phyloP scores from a whole-genome alignment of 768 basidiomycete species.

The Tephrocybe rancida region DNA sequence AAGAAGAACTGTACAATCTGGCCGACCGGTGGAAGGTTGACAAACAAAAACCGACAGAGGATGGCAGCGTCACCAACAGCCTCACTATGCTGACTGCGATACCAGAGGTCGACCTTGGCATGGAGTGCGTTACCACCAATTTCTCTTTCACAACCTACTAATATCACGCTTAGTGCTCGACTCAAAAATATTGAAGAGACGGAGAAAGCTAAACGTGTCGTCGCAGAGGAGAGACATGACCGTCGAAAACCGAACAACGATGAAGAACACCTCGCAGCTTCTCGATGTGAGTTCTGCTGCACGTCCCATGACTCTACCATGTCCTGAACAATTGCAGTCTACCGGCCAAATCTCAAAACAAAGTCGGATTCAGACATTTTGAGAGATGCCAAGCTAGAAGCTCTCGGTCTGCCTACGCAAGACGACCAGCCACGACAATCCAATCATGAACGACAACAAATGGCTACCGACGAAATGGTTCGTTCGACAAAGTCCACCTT shows the following conservation, averaged over 20 bases:
- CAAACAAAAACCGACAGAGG: slow-evolving; percentile 67
- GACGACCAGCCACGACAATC: slow-evolving; percentile 49
- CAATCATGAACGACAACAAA: slow-evolving; percentile 64
- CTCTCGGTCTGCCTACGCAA: slow-evolving; percentile 73
- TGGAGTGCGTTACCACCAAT: slow-evolving; percentile 82
- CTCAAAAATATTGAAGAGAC: slow-evolving; percentile 97
- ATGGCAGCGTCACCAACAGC: slow-evolving; percentile 92
- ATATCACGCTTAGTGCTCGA: slow-evolving; percentile 58
- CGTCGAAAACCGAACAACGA: slow-evolving; percentile 57
- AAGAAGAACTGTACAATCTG: slow-evolving; percentile 77
- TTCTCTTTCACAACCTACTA: background rate
- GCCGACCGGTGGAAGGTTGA: slow-evolving; percentile 67
- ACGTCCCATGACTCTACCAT: background rate
- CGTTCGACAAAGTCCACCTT: slow-evolving; percentile 22
- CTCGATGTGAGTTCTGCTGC: slow-evolving; percentile 70
- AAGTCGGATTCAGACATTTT: slow-evolving; percentile 90
- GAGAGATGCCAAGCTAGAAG: slow-evolving; percentile 85
- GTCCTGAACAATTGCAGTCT: slow-evolving; percentile 53
- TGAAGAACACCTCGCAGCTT: slow-evolving; percentile 83
- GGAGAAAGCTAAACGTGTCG: slow-evolving; percentile 90
- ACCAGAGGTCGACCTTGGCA: slow-evolving; percentile 96
- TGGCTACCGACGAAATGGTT: slow-evolving; percentile 92
- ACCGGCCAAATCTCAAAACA: slow-evolving; percentile 77
- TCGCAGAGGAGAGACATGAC: slow-evolving; percentile 73
- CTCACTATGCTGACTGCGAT: slow-evolving; percentile 97